Conservation (phyloP, 2,329 filamentous ascomycete genomes). For the Alternaria sp. region DNA sequence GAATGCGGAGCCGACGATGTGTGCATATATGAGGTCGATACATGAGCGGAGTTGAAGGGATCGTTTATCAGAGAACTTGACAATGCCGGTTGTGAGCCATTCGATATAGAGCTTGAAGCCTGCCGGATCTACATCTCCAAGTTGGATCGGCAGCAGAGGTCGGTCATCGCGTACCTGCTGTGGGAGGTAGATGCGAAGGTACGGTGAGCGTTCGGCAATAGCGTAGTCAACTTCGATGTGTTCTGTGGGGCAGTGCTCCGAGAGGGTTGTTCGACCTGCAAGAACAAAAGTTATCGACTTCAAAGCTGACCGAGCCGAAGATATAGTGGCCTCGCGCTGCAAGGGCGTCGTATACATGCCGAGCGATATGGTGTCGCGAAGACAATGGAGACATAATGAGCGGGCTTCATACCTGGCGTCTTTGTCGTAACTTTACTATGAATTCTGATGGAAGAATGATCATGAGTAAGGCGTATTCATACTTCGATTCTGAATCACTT, state of each 20-base stretch:
- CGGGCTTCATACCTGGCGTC: neutral
- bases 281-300: conserved; percentile 13
- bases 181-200: conserved; percentile 10
- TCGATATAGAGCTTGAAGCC: conserved; percentile 21
- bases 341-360: neutral
- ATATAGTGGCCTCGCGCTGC: neutral
- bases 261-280: conserved; percentile 10
- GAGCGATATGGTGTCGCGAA: neutral
- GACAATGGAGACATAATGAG: neutral
- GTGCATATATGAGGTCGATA: conserved; percentile 22
- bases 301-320: neutral
- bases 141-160: neutral
- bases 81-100: conserved; percentile 9
- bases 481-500: neutral
- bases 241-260: conserved; percentile 10
- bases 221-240: conserved; percentile 2
- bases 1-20: conserved; percentile 20
- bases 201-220: conserved; percentile 8
- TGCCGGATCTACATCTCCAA: conserved; percentile 12
- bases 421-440: neutral
- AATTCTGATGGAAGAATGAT: neutral
- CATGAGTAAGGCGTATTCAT: too few relatives aligned
- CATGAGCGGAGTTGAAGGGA: conserved; percentile 7
- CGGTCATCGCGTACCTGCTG: neutral
- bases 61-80: neutral